Conservation (phyloP, 2,329 filamentous ascomycete genomes). For the Cercospora zeina region DNA sequence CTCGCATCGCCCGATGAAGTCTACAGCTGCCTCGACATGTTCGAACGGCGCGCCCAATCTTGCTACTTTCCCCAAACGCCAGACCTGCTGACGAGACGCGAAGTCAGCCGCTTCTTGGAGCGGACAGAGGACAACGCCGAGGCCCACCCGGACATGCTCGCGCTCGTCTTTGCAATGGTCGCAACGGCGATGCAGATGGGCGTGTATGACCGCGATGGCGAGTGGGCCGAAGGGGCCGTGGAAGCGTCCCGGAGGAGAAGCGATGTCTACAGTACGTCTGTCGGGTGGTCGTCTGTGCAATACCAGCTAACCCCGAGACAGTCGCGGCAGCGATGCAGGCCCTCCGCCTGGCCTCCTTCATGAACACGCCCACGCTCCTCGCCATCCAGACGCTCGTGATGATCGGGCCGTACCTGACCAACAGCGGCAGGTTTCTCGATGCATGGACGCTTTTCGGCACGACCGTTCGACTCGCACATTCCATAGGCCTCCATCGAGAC, state of each 20-base stretch:
- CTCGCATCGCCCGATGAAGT: constrained; percentile 46
- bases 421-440: constrained; percentile 53
- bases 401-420: constrained; percentile 53
- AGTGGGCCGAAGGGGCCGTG: constrained; percentile 44
- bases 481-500: constrained; percentile 53
- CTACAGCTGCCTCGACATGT: constrained; percentile 44
- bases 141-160: constrained; percentile 51
- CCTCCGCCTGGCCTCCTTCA: constrained; percentile 51
- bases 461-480: constrained; percentile 52
- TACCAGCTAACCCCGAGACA: constrained; percentile 29
- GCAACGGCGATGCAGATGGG: constrained; percentile 52
- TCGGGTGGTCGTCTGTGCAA: neutral
- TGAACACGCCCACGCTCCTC: constrained; percentile 51
- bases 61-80: constrained; percentile 51
- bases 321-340: constrained; percentile 55
- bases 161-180: constrained; percentile 51
- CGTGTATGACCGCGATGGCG: constrained; percentile 46
- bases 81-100: constrained; percentile 46
- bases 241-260: constrained; percentile 42
- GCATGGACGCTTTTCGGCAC: constrained; percentile 54
- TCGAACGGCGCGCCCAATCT: constrained; percentile 47
- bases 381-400: constrained; percentile 51
- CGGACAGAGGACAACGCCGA: constrained; percentile 47
- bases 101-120: constrained; percentile 50
- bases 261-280: constrained; percentile 50